A percentile compares a stretch with the other conserved stretches of the same genome.
These are phyloP conservation scores for Alternaria atra DNA, from an alignment of 2,329 filamentous ascomycete species.

Conservation along the genomic window DNA sequence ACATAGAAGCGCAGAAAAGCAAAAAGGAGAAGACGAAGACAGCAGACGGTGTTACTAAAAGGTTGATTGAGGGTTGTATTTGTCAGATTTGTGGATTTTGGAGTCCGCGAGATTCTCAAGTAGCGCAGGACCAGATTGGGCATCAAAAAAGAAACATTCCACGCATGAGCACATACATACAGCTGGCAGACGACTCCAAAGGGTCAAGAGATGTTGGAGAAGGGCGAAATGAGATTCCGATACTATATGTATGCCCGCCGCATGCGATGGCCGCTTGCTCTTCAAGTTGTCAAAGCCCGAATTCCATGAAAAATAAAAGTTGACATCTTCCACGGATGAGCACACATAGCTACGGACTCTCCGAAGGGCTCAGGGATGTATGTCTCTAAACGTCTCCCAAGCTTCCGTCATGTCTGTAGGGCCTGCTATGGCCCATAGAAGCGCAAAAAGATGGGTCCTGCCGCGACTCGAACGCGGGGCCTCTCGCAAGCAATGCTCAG, in stretches of 20 bases:
- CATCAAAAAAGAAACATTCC: not conserved
- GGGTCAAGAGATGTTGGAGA: not conserved
- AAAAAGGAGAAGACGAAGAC: slow-evolving; percentile 1
- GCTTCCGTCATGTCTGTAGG: too few relatives aligned
- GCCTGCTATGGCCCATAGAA: not conserved
- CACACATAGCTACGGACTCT: too few relatives aligned
- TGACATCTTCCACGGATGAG: not conserved
- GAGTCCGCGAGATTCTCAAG: not conserved
- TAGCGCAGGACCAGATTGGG: not conserved
- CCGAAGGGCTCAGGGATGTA: too few relatives aligned
- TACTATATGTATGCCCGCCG: too few relatives aligned
- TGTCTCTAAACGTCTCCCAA: too few relatives aligned
- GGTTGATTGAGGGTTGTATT: not conserved
- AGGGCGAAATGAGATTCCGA: not conserved
- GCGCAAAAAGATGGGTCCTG: slow-evolving; percentile 30
- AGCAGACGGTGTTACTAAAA: not conserved
- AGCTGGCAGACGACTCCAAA: not conserved
- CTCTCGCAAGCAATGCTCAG: slow-evolving; percentile 37
- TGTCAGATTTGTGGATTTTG: not conserved
- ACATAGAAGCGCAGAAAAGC: not conserved
- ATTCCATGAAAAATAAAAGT: too few relatives aligned
- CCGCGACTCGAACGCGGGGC: slow-evolving; percentile 42
- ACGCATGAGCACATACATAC: not conserved
- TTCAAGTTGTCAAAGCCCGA: too few relatives aligned
- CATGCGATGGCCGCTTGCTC: too few relatives aligned